Evolutionary conservation across 495 filamentous ascomycete genomes (phyloP), one percentile per base, ranked within the genome.

Genomic region (Hypoxylon intermedium): DNA sequence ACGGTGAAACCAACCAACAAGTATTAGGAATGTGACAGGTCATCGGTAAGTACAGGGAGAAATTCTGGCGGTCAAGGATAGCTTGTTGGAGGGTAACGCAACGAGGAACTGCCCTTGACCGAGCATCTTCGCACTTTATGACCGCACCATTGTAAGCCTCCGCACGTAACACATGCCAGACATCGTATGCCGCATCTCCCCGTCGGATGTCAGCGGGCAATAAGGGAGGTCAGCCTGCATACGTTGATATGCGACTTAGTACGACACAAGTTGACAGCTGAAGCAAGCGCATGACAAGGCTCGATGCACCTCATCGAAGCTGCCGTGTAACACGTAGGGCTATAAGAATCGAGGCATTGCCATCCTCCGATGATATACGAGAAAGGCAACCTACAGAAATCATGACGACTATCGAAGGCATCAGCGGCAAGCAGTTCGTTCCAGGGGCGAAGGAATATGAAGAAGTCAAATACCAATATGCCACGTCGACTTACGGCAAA

Each of bases 391-490:
- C 19, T 6, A 6, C 0, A 34, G 9, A 6, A 41, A 55, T 19
- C 5, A 70, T 69, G 66, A 65, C 59, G 12, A 71, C 67, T n/a
- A 74, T 69, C 18, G 13, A 45, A 52, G 70, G 68, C 23, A 47
- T 73, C 13, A 61, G 36, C 11, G 72, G 72, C 9, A 60, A 58
- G 20, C 72, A 74, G 43, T 69, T 61, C 42, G 31, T 59, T 37
- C 58, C 59, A 4, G 72, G 68, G 16, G 58, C 52, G n/a, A 16
- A 54, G n/a, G 55, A 30, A 7, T 76, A 68, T 21, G 56, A 75
- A 5, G 42, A 58, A 23, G 49, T 65, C 20, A 73, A 70, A 16
- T 64, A 71, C 16, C 67, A 73, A 59, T 76, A 76, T 57, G 74
- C 74, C 1, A 74, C 72, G 1, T 75, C 74, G 16, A 72, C 56